Conservation (phyloP, 345 rosid genomes). For the Raphanus raphanistrum region DNA sequence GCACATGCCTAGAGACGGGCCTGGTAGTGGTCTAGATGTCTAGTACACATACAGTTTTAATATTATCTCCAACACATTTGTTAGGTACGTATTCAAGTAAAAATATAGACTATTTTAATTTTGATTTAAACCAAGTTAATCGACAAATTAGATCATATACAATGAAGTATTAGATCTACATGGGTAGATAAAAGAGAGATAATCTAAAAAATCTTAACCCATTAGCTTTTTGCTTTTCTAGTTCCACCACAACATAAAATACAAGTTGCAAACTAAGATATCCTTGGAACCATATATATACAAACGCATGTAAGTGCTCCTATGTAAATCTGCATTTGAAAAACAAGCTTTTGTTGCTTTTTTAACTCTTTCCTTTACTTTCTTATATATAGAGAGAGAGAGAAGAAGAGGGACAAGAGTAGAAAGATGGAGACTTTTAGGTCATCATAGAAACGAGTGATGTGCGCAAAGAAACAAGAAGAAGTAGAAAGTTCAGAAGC, state of each 20-base stretch:
- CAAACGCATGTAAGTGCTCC: slow-evolving; percentile 23
- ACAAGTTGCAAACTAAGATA: slow-evolving; percentile 36
- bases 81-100: neutral
- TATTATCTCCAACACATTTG: neutral
- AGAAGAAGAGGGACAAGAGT: neutral
- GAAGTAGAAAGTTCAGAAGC: slow-evolving; percentile 55
- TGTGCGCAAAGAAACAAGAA: slow-evolving; percentile 63
- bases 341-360: slow-evolving; percentile 41
- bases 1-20: no score
- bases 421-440: slow-evolving; percentile 30
- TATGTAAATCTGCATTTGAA: slow-evolving; percentile 34
- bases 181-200: slow-evolving; percentile 18
- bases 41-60: neutral
- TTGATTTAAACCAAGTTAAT: neutral
- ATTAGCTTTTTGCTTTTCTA: slow-evolving; percentile 22
- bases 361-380: slow-evolving; percentile 32
- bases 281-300: slow-evolving; percentile 8
- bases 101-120: neutral
- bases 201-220: slow-evolving; percentile 34
- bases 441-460: slow-evolving; percentile 32
- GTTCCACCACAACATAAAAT: slow-evolving; percentile 28
- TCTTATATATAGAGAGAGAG: neutral
- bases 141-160: neutral
- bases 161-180: slow-evolving; percentile 14
- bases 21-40: neutral